Percentiles rank a stretch among this genome's conserved stretches.
Evolutionary conservation across 495 filamentous ascomycete genomes (phyloP).

Genomic region (Podospora fimiseda): DNA sequence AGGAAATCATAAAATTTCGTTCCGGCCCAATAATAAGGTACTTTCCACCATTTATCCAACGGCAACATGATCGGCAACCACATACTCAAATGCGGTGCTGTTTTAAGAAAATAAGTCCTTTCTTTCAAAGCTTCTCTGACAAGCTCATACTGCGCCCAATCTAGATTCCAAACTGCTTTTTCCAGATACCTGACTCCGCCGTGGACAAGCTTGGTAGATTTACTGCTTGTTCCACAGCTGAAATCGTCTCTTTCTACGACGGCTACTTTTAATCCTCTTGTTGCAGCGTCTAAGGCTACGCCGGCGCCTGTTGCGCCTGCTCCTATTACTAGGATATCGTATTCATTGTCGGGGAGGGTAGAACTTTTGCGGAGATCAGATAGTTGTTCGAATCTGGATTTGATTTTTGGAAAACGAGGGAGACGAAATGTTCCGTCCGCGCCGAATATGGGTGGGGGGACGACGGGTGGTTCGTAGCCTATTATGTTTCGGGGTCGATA

Average conservation of each 20-base stretch:
- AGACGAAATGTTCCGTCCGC: constrained; percentile 71
- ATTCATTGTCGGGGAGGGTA: constrained; percentile 48
- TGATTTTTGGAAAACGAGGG: constrained; percentile 73
- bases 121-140: constrained; percentile 95
- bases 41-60: constrained; percentile 93
- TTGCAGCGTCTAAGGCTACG: constrained; percentile 90
- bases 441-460: constrained; percentile 75
- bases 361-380: too few relatives aligned
- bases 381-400: constrained; percentile 62
- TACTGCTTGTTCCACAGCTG: constrained; percentile 86
- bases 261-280: constrained; percentile 86
- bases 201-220: constrained; percentile 96
- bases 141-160: constrained; percentile 90
- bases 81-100: constrained; percentile 86
- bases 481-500: constrained; percentile 85
- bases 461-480: constrained; percentile 69
- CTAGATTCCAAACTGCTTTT: constrained; percentile 93
- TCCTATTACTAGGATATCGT: constrained; percentile 88
- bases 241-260: constrained; percentile 96
- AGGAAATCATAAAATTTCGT: constrained; percentile 94
- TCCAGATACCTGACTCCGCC: constrained; percentile 94
- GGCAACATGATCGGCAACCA: constrained; percentile 99
- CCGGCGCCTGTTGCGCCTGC: constrained; percentile 89
- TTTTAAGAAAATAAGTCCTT: constrained; percentile 91
- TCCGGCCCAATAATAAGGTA: constrained; percentile 94